These are phyloP conservation scores for Cordyceps fumosorosea DNA, from an alignment of 2,329 filamentous ascomycete species.

Conservation along the genomic window DNA sequence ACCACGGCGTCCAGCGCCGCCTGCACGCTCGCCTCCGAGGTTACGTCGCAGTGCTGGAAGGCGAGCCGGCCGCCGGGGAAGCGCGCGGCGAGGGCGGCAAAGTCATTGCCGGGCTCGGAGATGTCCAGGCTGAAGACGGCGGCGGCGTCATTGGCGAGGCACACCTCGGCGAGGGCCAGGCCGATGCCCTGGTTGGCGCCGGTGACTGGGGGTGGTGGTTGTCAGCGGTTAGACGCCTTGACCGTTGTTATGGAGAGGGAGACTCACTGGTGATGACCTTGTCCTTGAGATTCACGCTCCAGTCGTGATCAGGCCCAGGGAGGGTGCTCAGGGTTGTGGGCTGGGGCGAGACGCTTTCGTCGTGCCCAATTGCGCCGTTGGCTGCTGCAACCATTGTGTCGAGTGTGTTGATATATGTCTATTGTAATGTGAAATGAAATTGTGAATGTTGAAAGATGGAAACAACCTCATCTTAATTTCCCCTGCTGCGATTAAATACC, in stretches of 20 bases:
- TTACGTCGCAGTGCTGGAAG: conserved; percentile 41
- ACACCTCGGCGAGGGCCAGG: conserved; percentile 39
- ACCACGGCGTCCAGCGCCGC: conserved; percentile 35
- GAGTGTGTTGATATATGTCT: background rate
- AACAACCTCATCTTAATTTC: background rate
- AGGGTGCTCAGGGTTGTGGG: conserved; percentile 24
- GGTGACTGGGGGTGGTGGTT: conserved; percentile 23
- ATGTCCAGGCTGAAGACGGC: conserved; percentile 23
- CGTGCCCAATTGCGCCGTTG: background rate
- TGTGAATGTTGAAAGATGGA: background rate
- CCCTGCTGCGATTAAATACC: background rate
- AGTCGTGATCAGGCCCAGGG: conserved; percentile 28
- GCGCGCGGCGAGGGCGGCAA: conserved; percentile 28
- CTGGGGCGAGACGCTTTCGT: background rate
- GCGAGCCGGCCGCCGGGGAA: conserved; percentile 35
- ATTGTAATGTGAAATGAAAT: background rate
- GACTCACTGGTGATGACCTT: conserved; percentile 32
- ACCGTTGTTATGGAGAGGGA: too few species aligned
- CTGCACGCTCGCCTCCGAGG: conserved; percentile 32
- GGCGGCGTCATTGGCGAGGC: conserved; percentile 36
- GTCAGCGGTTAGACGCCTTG: background rate
- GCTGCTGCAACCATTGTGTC: background rate
- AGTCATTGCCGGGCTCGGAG: conserved; percentile 21
- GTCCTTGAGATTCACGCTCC: conserved; percentile 27
- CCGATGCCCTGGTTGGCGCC: conserved; percentile 40